A percentile compares a stretch with the other conserved stretches of the same genome.
Evolutionary conservation across 2,329 filamentous ascomycete species (phyloP).

Genomic region (Sclerotinia glacialis): DNA sequence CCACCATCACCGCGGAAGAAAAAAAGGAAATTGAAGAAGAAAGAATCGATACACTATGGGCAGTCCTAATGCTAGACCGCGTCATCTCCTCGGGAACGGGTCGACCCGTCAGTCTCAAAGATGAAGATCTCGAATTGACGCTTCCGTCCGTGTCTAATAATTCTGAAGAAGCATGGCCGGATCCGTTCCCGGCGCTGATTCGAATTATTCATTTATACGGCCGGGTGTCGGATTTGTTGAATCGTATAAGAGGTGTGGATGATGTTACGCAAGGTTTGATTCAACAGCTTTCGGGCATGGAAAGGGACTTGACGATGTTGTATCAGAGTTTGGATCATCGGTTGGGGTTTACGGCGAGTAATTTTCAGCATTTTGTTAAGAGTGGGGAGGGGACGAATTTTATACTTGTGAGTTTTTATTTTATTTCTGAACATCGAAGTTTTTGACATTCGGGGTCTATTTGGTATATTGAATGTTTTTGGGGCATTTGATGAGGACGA

Average conservation of each 20-base stretch:
- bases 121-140: constrained; percentile 79
- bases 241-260: constrained; percentile 70
- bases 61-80: constrained; percentile 81
- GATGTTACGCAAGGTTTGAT: constrained; percentile 75
- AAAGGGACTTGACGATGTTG: constrained; percentile 68
- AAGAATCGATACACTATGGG: constrained; percentile 84
- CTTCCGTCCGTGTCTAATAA: constrained; percentile 59
- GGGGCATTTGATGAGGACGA: too few species aligned
- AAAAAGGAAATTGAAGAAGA: constrained; percentile 69
- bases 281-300: constrained; percentile 70
- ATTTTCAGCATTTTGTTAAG: constrained; percentile 82
- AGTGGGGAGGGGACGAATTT: constrained; percentile 82
- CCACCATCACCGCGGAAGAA: constrained; percentile 48
- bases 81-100: constrained; percentile 87
- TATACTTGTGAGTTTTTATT: constrained; percentile 66
- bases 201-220: constrained; percentile 85
- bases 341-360: constrained; percentile 79
- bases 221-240: constrained; percentile 77
- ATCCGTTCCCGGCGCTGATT: constrained; percentile 76
- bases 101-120: constrained; percentile 75
- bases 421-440: too few species aligned
- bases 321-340: constrained; percentile 72
- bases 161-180: constrained; percentile 57
- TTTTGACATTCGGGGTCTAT: too few species aligned
- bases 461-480: too few species aligned